phyloP scores from a whole-genome alignment of 495 filamentous ascomycete species.

The Penicillium bialowiezense region DNA sequence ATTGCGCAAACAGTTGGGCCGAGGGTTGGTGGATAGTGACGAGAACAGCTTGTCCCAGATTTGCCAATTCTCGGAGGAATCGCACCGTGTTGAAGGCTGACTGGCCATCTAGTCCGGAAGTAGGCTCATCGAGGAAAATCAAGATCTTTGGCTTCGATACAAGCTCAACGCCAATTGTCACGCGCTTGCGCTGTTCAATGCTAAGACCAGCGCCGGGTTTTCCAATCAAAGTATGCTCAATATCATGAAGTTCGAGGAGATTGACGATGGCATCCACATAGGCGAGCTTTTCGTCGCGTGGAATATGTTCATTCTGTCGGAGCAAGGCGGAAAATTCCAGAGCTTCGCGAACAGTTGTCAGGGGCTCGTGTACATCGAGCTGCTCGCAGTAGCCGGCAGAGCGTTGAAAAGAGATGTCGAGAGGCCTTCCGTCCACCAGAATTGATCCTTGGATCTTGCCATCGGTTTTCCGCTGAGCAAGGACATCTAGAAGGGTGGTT shows the following conservation, averaged over 20 bases:
- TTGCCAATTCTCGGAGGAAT: conserved; percentile 61
- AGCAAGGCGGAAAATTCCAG: conserved; percentile 52
- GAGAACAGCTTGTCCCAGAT: conserved; percentile 62
- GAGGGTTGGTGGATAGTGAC: conserved; percentile 76
- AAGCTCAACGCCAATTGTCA: conserved; percentile 66
- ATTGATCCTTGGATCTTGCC: conserved; percentile 84
- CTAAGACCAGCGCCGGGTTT: conserved; percentile 46
- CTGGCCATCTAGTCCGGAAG: conserved; percentile 61
- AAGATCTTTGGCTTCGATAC: conserved; percentile 62
- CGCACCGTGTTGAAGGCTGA: conserved; percentile 60
- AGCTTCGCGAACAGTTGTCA: conserved; percentile 59
- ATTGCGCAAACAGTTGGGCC: conserved; percentile 64
- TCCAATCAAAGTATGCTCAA: conserved; percentile 51
- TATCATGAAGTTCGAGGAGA: conserved; percentile 52
- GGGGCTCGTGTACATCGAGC: conserved; percentile 57
- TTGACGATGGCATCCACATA: conserved; percentile 56
- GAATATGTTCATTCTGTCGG: conserved; percentile 46
- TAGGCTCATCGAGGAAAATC: conserved; percentile 74
- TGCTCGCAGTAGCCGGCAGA: conserved; percentile 58
- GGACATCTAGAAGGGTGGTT: conserved; percentile 53
- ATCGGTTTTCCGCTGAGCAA: conserved; percentile 70
- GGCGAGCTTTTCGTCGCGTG: conserved; percentile 52
- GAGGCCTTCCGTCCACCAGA: conserved; percentile 73
- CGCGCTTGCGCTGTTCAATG: conserved; percentile 57
- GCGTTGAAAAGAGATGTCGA: conserved; percentile 82